Evolutionary conservation across 495 filamentous ascomycete species (phyloP).

Genomic region (Xylaria cubensis): DNA sequence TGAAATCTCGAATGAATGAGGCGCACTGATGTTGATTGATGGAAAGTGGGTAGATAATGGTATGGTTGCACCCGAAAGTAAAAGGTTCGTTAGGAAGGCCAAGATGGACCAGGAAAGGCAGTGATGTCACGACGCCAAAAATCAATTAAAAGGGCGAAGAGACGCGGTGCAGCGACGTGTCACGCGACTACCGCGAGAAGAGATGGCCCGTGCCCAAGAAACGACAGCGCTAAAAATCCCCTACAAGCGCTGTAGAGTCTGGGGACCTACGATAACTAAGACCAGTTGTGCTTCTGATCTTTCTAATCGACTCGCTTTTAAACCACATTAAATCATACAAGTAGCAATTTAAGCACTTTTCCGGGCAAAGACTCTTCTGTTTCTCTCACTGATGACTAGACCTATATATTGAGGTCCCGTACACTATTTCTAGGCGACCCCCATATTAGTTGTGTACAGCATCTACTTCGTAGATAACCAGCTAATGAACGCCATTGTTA

Average conservation of each 20-base stretch:
- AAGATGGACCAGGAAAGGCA: not conserved
- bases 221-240: not conserved
- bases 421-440: not conserved
- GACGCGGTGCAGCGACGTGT: slow-evolving; percentile 33
- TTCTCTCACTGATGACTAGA: too few relatives aligned
- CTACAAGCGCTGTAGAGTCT: not conserved
- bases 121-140: slow-evolving; percentile 44
- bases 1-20: not conserved
- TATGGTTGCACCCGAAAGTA: not conserved
- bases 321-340: not conserved
- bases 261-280: too few relatives aligned
- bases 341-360: not conserved
- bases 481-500: not conserved
- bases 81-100: not conserved
- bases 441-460: too few relatives aligned
- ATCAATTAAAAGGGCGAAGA: slow-evolving; percentile 34
- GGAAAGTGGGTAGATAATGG: not conserved
- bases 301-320: not conserved
- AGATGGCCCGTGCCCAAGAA: slow-evolving; percentile 1
- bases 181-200: slow-evolving; percentile 4
- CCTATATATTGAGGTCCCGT: not conserved
- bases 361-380: too few relatives aligned
- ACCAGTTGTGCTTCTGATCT: too few relatives aligned
- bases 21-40: not conserved
- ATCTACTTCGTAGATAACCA: not conserved